A percentile compares a stretch with the other conserved stretches of the same genome.
Evolutionary conservation across 1,284 basidiomycete genomes (phyloP).

Genomic region (Ceratobasidium sp.): DNA sequence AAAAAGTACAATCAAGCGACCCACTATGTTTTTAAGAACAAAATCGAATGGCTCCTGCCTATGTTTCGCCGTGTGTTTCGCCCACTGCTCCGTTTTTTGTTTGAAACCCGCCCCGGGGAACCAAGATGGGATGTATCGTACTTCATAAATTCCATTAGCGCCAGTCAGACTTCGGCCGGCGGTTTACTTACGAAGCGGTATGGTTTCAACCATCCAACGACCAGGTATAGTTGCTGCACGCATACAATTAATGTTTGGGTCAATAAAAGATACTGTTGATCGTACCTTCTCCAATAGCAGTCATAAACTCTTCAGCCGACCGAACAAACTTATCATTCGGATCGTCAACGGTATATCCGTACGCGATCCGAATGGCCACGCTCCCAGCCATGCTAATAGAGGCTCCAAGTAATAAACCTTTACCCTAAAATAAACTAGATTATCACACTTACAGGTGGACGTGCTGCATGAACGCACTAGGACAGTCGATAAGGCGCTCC

Average conservation of each 20-base stretch:
- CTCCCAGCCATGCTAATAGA: conserved; percentile 34
- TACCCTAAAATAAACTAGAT: neutral
- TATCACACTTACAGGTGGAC: conserved; percentile 35
- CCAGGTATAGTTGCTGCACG: conserved; percentile 31
- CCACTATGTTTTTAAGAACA: conserved; percentile 32
- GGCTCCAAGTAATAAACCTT: neutral
- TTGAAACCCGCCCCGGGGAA: conserved; percentile 46
- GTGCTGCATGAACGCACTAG: conserved; percentile 28
- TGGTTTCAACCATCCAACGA: conserved; percentile 42
- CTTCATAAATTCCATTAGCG: conserved; percentile 9
- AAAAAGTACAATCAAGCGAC: neutral
- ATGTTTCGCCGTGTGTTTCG: conserved; percentile 21
- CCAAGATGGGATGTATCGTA: conserved; percentile 46
- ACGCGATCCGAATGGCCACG: conserved; percentile 37
- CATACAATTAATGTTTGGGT: too few species aligned
- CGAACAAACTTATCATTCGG: conserved; percentile 40
- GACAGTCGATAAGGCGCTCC: conserved; percentile 29
- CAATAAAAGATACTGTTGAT: neutral
- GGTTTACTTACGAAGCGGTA: conserved; percentile 32
- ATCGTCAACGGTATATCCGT: conserved; percentile 35
- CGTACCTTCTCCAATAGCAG: conserved; percentile 36
- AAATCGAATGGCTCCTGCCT: conserved; percentile 36
- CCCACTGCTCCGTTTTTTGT: conserved; percentile 35
- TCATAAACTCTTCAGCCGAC: conserved; percentile 38
- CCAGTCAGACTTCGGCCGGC: too few species aligned